A percentile compares a stretch with the other conserved stretches of the same genome.
These are phyloP conservation scores for Viridothelium virens DNA, from an alignment of 495 filamentous ascomycete species.

Conservation along the genomic window DNA sequence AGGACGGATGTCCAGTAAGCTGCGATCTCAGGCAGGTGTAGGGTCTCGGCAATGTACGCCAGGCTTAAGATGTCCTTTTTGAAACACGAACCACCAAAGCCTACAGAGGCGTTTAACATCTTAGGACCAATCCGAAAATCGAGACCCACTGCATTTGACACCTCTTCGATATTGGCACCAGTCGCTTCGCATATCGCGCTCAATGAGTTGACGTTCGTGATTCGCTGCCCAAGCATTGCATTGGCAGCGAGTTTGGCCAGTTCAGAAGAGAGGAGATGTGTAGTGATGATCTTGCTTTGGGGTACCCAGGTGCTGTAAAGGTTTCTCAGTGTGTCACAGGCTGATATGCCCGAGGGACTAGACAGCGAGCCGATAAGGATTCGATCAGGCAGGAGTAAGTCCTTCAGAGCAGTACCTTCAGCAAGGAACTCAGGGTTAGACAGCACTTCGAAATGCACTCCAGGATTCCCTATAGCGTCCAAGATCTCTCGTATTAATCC, in stretches of 20 bases:
- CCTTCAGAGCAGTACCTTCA: conserved; percentile 65
- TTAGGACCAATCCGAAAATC: conserved; percentile 63
- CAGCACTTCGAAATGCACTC: conserved; percentile 62
- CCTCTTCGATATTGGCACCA: conserved; percentile 67
- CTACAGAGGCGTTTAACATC: conserved; percentile 70
- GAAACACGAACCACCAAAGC: conserved; percentile 64
- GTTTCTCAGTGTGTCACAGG: conserved; percentile 54
- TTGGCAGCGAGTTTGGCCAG: conserved; percentile 75
- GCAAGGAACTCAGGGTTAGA: conserved; percentile 82
- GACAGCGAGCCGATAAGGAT: conserved; percentile 65
- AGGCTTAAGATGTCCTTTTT: conserved; percentile 75
- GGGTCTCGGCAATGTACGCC: conserved; percentile 62
- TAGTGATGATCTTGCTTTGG: conserved; percentile 54
- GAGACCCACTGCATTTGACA: conserved; percentile 59
- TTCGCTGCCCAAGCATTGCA: conserved; percentile 72
- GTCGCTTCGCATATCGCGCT: conserved; percentile 56
- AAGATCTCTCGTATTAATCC: conserved; percentile 61
- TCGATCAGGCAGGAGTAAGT: conserved; percentile 63
- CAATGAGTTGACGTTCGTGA: conserved; percentile 69
- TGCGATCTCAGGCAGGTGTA: conserved; percentile 66
- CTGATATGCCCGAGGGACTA: conserved; percentile 49
- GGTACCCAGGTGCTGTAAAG: conserved; percentile 67
- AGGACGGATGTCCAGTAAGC: conserved; percentile 69
- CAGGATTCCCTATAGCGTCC: conserved; percentile 56
- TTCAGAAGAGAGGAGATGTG: conserved; percentile 74